Conservation (phyloP, 352 stramenopile genomes). For the Paralagenidium karlingii region DNA sequence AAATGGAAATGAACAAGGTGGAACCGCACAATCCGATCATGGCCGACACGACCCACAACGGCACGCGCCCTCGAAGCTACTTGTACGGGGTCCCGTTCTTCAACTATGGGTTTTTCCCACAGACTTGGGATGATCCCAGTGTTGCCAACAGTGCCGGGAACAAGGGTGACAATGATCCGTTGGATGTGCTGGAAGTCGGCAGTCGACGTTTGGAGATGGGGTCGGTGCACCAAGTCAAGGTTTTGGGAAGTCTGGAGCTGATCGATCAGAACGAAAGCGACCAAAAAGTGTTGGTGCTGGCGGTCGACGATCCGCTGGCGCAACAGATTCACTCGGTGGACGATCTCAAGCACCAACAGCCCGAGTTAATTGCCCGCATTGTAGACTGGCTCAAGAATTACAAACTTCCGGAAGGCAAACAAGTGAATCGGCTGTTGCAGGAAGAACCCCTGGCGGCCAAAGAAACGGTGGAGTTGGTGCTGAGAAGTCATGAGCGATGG, state of each 20-base stretch:
- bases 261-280: conserved; percentile 98
- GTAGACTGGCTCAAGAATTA: conserved; percentile 97
- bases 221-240: conserved; percentile 92
- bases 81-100: conserved; percentile 97
- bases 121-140: conserved; percentile 98
- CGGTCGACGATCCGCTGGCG: conserved; percentile 79
- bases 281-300: conserved; percentile 97
- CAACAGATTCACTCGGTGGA: conserved; percentile 73
- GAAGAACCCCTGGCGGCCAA: conserved; percentile 32
- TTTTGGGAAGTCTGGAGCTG: conserved; percentile 94
- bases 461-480: conserved; percentile 51
- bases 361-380: conserved; percentile 80
- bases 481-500: conserved; percentile 57
- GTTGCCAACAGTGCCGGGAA: conserved; percentile 77
- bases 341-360: conserved; percentile 88
- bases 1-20: conserved; percentile 99
- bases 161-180: conserved; percentile 96
- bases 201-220: conserved; percentile 86
- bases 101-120: conserved; percentile 97
- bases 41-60: conserved; percentile 96
- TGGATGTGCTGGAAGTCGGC: conserved; percentile 99
- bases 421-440: conserved; percentile 87
- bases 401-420: conserved; percentile 97
- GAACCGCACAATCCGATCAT: conserved; percentile 94
- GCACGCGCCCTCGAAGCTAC: conserved; percentile 90